Evolutionary conservation across 129 eudicot species (phyloP).

Genomic region (Oenanthe sinensis): DNA sequence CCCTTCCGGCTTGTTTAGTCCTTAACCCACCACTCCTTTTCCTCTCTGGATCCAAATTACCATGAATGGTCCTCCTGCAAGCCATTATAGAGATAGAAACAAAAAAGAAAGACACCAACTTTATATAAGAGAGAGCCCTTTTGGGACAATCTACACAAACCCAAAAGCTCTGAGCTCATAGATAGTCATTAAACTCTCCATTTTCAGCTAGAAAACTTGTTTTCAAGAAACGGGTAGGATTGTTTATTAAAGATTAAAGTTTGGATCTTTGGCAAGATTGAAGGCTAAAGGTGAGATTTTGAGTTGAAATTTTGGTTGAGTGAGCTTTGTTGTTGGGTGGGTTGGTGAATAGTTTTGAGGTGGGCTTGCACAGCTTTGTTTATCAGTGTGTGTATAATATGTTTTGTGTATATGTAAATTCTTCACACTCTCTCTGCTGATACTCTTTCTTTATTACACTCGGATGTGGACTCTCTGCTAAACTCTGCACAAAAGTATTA

Average conservation of each 20-base stretch:
- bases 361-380: not conserved
- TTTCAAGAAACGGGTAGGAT: not conserved
- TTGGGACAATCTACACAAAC: conserved; percentile 38
- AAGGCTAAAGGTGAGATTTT: not conserved
- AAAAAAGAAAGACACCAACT: not conserved
- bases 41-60: conserved; percentile 74
- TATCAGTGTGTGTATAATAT: not conserved
- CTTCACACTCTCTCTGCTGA: not conserved
- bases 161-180: conserved; percentile 59
- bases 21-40: conserved; percentile 78
- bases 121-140: not conserved
- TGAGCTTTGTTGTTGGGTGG: not conserved
- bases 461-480: conserved; percentile 6
- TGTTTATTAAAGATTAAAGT: not conserved
- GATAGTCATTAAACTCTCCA: conserved; percentile 34
- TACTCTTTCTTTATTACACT: not conserved
- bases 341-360: conserved; percentile 1
- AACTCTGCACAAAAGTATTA: conserved; percentile 5
- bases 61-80: conserved; percentile 35
- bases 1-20: conserved; percentile 92
- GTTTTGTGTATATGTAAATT: not conserved
- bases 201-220: conserved; percentile 2
- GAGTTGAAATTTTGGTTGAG: not conserved
- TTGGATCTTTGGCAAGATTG: not conserved
- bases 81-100: conserved; percentile 38